Conservation (phyloP, 2,329 filamentous ascomycete genomes). For the Pseudogymnoascus sp. region DNA sequence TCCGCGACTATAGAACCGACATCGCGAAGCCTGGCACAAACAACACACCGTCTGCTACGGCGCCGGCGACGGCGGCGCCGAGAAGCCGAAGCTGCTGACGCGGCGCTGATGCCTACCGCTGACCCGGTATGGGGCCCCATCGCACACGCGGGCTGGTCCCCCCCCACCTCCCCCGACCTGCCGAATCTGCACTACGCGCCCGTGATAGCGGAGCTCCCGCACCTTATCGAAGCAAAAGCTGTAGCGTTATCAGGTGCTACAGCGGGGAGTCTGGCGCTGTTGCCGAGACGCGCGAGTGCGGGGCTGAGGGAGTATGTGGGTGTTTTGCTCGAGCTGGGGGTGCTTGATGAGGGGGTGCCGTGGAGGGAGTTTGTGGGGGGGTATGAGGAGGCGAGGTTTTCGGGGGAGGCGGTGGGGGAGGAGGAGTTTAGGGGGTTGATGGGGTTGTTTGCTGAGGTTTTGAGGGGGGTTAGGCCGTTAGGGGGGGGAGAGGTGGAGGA, state of each 20-base stretch:
- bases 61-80: background rate
- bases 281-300: constrained; percentile 65
- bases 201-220: constrained; percentile 75
- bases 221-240: constrained; percentile 86
- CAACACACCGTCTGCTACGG: background rate
- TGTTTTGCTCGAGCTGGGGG: constrained; percentile 59
- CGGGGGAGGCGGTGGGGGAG: constrained; percentile 59
- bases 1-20: background rate
- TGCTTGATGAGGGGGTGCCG: constrained; percentile 48
- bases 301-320: constrained; percentile 71
- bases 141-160: constrained; percentile 81
- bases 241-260: constrained; percentile 62
- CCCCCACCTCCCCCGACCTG: constrained; percentile 65
- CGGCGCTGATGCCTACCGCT: constrained; percentile 11
- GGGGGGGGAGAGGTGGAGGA: constrained; percentile 34
- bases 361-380: constrained; percentile 56
- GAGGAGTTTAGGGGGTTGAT: constrained; percentile 69
- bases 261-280: constrained; percentile 53
- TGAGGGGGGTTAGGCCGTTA: constrained; percentile 61
- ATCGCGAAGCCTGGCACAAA: background rate
- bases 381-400: constrained; percentile 85
- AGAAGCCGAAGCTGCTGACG: background rate
- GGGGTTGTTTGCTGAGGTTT: constrained; percentile 72
- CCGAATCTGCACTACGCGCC: constrained; percentile 75
- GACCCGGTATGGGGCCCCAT: constrained; percentile 66